Base-by-base conservation (phyloP, 805 yeast species). In the Jamesozyma piceae region DNA sequence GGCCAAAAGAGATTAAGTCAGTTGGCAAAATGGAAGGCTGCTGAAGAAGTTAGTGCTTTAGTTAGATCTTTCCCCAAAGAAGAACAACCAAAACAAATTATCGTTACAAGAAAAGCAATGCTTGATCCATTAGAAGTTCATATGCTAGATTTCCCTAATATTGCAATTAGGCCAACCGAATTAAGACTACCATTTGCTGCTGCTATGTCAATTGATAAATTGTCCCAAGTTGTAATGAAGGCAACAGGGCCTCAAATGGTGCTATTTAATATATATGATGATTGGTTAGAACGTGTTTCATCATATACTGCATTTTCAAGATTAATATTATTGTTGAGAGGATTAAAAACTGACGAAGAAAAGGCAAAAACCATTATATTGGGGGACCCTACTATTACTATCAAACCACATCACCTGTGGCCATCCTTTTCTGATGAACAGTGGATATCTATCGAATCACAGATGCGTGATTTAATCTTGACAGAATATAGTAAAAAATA, bases 1-100 rank as follows among this genome's bases (percentile, higher is more conserved):
- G 99, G 99, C 17, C 97, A 92, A 62, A 89, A 87, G 55, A 81
- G 97, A 53, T 71, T 90, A 46, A 82, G 92, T 24, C 97, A 92
- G 57, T 66, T 92, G 49, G 89, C 97, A 1, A 92, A 92, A 59
- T 92, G 98, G 98, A 92, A 90, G 60, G 80, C 97, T 1, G 97
- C 98, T 0, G 99, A 92, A 64, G 97, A 90, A 62, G 95, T 87
- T 19, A 90, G 96, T 14, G 95, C 95, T 0, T 67, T 92, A 49
- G 74, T 92, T 17, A 72, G 96, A 35, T 85, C 97, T 0, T 65
- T 92, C 42, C 97, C 97, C 1, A 72, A 78, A 42, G 97, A 90
- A 54, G 96, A 92, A 63, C 96, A 88, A 55, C 98, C 98, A 2
- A 83, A 83, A 54, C 95, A 89, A 62, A 67, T 92, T 46, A 83